Conservation (phyloP, 352 stramenopile species). For the Albugo laibachii region DNA sequence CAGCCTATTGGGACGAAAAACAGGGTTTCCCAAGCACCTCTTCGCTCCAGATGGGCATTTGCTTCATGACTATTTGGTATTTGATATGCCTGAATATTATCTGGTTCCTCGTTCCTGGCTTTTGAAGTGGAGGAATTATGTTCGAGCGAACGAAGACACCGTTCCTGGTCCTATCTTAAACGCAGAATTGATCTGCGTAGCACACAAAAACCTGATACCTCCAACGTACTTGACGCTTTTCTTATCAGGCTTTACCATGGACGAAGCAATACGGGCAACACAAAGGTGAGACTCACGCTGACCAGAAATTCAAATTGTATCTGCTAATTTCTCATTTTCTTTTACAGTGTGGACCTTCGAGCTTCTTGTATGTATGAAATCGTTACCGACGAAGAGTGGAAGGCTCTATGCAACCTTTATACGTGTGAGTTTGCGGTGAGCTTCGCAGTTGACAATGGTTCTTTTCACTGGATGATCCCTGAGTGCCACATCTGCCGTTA, state of each 20-base stretch:
- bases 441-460: constrained; percentile 56
- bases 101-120: constrained; percentile 77
- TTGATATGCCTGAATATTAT: constrained; percentile 10
- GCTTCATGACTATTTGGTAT: background rate
- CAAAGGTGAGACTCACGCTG: constrained; percentile 29
- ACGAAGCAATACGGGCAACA: constrained; percentile 48
- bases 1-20: constrained; percentile 58
- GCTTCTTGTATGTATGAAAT: constrained; percentile 58
- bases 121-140: constrained; percentile 56
- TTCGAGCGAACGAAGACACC: constrained; percentile 32
- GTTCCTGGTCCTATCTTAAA: constrained; percentile 57
- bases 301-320: background rate
- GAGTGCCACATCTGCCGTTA: constrained; percentile 71
- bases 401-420: constrained; percentile 56
- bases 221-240: constrained; percentile 76
- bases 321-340: background rate
- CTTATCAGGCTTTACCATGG: constrained; percentile 57
- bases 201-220: constrained; percentile 58
- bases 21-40: constrained; percentile 49
- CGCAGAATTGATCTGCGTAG: constrained; percentile 54
- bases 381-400: constrained; percentile 60
- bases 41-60: constrained; percentile 26
- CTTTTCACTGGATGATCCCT: constrained; percentile 66
- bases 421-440: constrained; percentile 65
- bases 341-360: constrained; percentile 20